Percentiles rank a stretch among this genome's conserved stretches.
phyloP scores from a whole-genome alignment of 805 yeast genomes.

The Hanseniaspora clermontiae region DNA sequence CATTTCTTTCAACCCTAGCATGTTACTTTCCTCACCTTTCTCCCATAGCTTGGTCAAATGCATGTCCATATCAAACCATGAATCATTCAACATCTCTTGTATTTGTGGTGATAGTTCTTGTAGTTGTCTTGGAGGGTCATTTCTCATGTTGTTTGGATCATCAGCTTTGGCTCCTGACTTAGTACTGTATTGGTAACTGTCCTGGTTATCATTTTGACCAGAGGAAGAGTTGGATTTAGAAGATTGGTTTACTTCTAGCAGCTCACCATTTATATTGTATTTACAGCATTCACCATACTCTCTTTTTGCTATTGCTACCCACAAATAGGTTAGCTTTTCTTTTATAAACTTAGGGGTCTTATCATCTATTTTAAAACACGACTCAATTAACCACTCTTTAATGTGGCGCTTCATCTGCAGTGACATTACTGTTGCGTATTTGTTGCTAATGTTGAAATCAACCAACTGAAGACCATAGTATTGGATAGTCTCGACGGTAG shows the following conservation, averaged over 20 bases:
- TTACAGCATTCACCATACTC: conserved; percentile 73
- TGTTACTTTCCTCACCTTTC: conserved; percentile 36
- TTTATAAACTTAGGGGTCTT: conserved; percentile 78
- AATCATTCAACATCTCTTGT: conserved; percentile 37
- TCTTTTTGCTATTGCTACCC: conserved; percentile 86
- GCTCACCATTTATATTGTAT: conserved; percentile 12
- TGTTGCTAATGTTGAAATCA: conserved; percentile 51
- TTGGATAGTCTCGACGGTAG: conserved; percentile 58
- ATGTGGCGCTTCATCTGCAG: conserved; percentile 41
- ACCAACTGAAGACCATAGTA: conserved; percentile 81
- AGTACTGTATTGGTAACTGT: conserved; percentile 13
- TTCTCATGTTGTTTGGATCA: conserved; percentile 6
- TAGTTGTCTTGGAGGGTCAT: conserved; percentile 8
- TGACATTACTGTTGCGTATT: background rate
- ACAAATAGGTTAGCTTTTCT: conserved; percentile 76
- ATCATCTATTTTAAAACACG: conserved; percentile 46
- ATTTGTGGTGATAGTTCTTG: conserved; percentile 4
- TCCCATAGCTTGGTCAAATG: conserved; percentile 68
- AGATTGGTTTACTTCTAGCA: conserved; percentile 5
- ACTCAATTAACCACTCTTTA: conserved; percentile 73
- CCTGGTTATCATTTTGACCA: background rate
- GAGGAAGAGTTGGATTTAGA: background rate
- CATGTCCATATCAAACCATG: conserved; percentile 83
- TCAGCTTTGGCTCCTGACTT: conserved; percentile 18
- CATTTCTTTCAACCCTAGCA: conserved; percentile 41